These are phyloP conservation scores for Betula pendula DNA, from an alignment of 306 rosid genomes.

Conservation along the genomic window DNA sequence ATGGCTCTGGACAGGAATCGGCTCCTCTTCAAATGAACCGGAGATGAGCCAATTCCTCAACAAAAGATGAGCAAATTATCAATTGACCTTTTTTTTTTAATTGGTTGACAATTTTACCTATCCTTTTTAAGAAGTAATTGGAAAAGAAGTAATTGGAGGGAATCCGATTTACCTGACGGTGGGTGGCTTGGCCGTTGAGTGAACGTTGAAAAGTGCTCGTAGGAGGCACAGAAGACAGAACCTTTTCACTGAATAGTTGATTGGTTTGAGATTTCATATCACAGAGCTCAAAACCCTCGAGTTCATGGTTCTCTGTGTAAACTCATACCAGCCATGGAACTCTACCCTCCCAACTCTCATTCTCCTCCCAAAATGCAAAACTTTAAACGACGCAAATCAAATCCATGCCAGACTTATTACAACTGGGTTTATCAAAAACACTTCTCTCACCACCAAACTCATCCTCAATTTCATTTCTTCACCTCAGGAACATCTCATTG, in stretches of 20 bases:
- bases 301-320: constrained; percentile 54
- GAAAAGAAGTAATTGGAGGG: no score
- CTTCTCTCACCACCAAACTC: constrained; percentile 44
- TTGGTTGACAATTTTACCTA: no score
- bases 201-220: background rate
- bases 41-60: no score
- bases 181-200: background rate
- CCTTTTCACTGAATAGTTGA: no score
- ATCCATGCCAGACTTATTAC: constrained; percentile 61
- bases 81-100: no score
- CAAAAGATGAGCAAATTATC: no score
- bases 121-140: no score
- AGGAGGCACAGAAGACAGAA: background rate
- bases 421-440: constrained; percentile 48
- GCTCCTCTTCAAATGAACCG: no score
- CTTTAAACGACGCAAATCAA: constrained; percentile 49
- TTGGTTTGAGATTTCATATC: background rate
- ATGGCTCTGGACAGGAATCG: no score
- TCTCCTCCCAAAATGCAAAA: constrained; percentile 57
- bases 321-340: constrained; percentile 60
- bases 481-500: constrained; percentile 48
- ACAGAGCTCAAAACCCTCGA: constrained; percentile 6
- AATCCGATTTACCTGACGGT: no score
- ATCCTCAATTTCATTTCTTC: constrained; percentile 68
- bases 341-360: constrained; percentile 41